Evolutionary conservation across 2,329 filamentous ascomycete genomes (phyloP).

Genomic region (Alternaria triticimaculans): DNA sequence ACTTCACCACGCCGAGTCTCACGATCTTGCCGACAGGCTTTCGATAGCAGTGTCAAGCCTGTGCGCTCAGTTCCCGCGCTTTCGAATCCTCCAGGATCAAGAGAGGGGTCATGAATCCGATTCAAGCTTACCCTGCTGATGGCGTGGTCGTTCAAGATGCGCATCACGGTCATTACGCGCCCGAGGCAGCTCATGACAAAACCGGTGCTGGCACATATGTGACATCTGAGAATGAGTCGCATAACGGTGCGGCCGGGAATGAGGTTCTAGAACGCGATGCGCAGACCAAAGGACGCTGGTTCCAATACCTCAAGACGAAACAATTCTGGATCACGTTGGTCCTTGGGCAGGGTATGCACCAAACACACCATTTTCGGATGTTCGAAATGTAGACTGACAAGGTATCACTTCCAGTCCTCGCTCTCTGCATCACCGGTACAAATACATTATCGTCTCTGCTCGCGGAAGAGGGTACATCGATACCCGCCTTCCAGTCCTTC

Average conservation of each 20-base stretch:
- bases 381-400: background rate
- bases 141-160: slow-evolving; percentile 25
- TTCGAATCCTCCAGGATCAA: background rate
- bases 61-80: background rate
- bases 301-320: slow-evolving; percentile 77
- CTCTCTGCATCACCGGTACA: slow-evolving; percentile 88
- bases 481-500: slow-evolving; percentile 93
- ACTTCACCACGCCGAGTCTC: background rate
- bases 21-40: background rate
- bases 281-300: slow-evolving; percentile 54
- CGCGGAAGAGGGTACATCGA: slow-evolving; percentile 70
- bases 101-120: slow-evolving; percentile 14
- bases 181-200: slow-evolving; percentile 21
- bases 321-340: slow-evolving; percentile 88
- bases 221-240: slow-evolving; percentile 40
- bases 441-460: slow-evolving; percentile 90
- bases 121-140: slow-evolving; percentile 16
- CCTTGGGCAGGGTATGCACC: slow-evolving; percentile 64
- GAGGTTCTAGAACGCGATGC: slow-evolving; percentile 45
- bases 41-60: background rate
- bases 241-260: slow-evolving; percentile 19
- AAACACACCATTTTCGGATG: background rate
- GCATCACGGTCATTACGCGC: slow-evolving; percentile 23
- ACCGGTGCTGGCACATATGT: slow-evolving; percentile 23
- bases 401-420: slow-evolving; percentile 20